Evolutionary conservation across 176 grass and related monocot species (phyloP).

Genomic region (Canna indica): DNA sequence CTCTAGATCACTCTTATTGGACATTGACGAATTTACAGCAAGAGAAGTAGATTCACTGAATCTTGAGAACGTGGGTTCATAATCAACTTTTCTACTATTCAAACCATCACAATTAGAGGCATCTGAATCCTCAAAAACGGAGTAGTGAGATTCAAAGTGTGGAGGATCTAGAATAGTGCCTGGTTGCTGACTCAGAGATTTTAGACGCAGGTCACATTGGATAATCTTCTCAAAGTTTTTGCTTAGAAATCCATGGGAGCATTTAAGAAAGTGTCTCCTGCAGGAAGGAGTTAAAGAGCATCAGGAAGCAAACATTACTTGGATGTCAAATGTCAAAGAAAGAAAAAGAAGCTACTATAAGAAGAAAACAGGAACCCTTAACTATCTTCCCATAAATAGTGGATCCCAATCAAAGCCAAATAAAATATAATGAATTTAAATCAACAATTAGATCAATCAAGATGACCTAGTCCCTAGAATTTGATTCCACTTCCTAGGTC

Average conservation of each 20-base stretch:
- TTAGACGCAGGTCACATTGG: conserved; percentile 58
- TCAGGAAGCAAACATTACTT: background rate
- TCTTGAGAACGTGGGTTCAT: conserved; percentile 42
- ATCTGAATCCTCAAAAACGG: conserved; percentile 50
- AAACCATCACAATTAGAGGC: conserved; percentile 33
- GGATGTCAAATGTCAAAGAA: background rate
- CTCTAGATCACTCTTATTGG: background rate
- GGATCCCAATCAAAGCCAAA: no score
- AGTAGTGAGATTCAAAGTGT: conserved; percentile 30
- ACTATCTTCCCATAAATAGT: no score
- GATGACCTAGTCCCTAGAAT: no score
- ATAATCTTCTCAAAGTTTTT: conserved; percentile 78
- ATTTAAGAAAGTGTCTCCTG: conserved; percentile 69
- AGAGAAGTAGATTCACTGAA: conserved; percentile 35
- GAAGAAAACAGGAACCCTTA: no score
- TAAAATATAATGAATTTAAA: no score
- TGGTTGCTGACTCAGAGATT: conserved; percentile 46
- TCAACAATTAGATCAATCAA: no score
- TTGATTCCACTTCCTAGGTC: no score
- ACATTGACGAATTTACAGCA: background rate
- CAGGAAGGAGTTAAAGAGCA: background rate
- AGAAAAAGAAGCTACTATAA: no score
- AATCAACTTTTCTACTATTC: conserved; percentile 47
- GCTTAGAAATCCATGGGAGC: conserved; percentile 45
- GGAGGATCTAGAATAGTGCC: conserved; percentile 33